Evolutionary conservation across 2,329 filamentous ascomycete species (phyloP).

Genomic region (Colletotrichum tropicicola): DNA sequence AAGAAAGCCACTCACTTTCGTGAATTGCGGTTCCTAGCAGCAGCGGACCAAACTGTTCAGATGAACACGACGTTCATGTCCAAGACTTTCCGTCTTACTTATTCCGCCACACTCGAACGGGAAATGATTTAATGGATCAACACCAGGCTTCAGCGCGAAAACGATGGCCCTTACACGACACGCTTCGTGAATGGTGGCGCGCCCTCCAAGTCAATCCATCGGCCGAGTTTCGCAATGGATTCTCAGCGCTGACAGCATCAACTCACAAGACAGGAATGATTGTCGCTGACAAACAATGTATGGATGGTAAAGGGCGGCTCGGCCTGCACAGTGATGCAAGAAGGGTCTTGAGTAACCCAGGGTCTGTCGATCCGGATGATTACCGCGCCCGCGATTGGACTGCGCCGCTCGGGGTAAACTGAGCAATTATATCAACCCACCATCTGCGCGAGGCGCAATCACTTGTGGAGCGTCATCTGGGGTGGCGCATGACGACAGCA

Average conservation of each 20-base stretch:
- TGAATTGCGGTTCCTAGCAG: too few relatives aligned
- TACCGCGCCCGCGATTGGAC: not conserved
- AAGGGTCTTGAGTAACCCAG: slow-evolving; percentile 11
- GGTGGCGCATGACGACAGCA: not conserved
- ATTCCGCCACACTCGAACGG: too few relatives aligned
- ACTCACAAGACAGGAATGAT: not conserved
- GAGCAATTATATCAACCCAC: not conserved
- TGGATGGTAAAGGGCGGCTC: not conserved
- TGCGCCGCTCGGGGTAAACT: slow-evolving; percentile 4
- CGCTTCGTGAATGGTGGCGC: too few relatives aligned
- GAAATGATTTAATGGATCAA: too few relatives aligned
- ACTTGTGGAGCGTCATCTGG: not conserved
- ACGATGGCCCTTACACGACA: too few relatives aligned
- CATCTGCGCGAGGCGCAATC: not conserved
- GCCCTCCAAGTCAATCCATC: too few relatives aligned
- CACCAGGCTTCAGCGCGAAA: too few relatives aligned
- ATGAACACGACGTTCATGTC: not conserved
- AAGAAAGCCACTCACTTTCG: too few relatives aligned
- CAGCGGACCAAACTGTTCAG: too few relatives aligned
- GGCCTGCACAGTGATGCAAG: slow-evolving; percentile 23
- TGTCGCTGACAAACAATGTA: not conserved
- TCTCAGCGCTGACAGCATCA: too few relatives aligned
- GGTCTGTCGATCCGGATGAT: slow-evolving; percentile 12
- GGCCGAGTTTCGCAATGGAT: too few relatives aligned
- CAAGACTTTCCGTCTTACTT: not conserved